Evolutionary conservation across 1,139 yeast species (phyloP).

Genomic region (Lodderomyces parapsilosis): DNA sequence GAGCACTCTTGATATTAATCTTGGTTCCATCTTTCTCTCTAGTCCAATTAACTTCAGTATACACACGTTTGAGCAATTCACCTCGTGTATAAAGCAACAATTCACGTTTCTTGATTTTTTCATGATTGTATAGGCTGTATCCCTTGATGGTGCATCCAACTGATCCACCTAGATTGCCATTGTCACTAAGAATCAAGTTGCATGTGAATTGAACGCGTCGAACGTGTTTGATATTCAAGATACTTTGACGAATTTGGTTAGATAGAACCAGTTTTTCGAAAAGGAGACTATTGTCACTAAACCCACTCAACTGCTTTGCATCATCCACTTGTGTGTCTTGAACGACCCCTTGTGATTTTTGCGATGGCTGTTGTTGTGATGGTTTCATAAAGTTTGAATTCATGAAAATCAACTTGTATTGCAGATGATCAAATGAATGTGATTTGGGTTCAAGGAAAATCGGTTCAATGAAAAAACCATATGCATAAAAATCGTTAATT

Average conservation of each 20-base stretch:
- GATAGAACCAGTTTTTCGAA: slow-evolving; percentile 14
- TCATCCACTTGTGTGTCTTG: neutral
- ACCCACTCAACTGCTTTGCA: slow-evolving; percentile 4
- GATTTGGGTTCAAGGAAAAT: slow-evolving; percentile 45
- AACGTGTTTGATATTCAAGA: slow-evolving; percentile 58
- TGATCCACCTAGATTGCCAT: slow-evolving; percentile 39
- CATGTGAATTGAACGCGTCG: slow-evolving; percentile 64
- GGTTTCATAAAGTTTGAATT: slow-evolving; percentile 36
- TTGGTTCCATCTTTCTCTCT: slow-evolving; percentile 20
- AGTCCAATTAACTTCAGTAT: slow-evolving; percentile 37
- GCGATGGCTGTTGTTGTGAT: slow-evolving; percentile 4
- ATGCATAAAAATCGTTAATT: slow-evolving; percentile 57
- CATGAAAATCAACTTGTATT: slow-evolving; percentile 57
- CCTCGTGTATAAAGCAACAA: slow-evolving; percentile 44
- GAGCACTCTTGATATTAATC: slow-evolving; percentile 16
- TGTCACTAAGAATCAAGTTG: slow-evolving; percentile 46
- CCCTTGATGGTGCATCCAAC: slow-evolving; percentile 71
- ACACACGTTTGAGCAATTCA: slow-evolving; percentile 48
- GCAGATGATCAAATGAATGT: slow-evolving; percentile 46
- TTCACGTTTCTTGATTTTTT: slow-evolving; percentile 38
- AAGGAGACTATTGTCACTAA: slow-evolving; percentile 9
- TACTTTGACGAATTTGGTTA: slow-evolving; percentile 30
- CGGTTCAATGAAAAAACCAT: slow-evolving; percentile 57
- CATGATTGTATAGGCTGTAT: slow-evolving; percentile 59
- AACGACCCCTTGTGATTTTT: neutral